phyloP scores from a whole-genome alignment of 176 grass and related monocot species.

The Calamus simplicifolius region DNA sequence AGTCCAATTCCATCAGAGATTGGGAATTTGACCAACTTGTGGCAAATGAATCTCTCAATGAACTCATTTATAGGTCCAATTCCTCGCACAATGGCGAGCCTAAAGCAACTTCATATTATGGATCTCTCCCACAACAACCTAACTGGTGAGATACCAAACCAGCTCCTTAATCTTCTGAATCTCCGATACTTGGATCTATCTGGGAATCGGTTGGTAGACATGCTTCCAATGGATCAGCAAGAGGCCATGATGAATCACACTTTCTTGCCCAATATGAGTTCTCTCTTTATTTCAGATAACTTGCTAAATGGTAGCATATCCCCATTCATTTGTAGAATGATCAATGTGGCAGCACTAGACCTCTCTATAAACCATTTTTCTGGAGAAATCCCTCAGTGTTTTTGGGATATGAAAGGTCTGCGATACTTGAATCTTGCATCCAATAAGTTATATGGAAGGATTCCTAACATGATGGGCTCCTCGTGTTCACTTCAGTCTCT shows the following conservation, averaged over 20 bases:
- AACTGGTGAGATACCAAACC: conserved; percentile 12
- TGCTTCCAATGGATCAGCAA: not conserved
- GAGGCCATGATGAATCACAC: too few relatives aligned
- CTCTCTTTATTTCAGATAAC: conserved; percentile 19
- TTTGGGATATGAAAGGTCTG: conserved; percentile 32
- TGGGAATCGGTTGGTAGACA: not conserved
- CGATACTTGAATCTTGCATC: conserved; percentile 51
- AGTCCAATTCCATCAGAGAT: conserved; percentile 1
- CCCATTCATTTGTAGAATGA: conserved; percentile 40
- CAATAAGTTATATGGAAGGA: conserved; percentile 48
- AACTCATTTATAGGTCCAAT: not conserved
- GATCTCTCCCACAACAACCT: conserved; percentile 1
- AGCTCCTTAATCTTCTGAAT: conserved; percentile 7
- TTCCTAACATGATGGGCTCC: conserved; percentile 14
- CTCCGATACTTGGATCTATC: not conserved
- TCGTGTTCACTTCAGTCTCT: conserved; percentile 38
- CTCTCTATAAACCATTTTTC: conserved; percentile 65
- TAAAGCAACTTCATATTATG: not conserved
- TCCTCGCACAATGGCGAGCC: not conserved
- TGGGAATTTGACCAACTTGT: not conserved
- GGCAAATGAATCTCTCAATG: not conserved
- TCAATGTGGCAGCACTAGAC: conserved; percentile 41
- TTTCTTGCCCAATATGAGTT: conserved; percentile 11
- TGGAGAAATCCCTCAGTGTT: conserved; percentile 44
- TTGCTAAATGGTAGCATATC: conserved; percentile 31